phyloP scores from a whole-genome alignment of 208 protist genomes.

The Leishmania guyanensis region DNA sequence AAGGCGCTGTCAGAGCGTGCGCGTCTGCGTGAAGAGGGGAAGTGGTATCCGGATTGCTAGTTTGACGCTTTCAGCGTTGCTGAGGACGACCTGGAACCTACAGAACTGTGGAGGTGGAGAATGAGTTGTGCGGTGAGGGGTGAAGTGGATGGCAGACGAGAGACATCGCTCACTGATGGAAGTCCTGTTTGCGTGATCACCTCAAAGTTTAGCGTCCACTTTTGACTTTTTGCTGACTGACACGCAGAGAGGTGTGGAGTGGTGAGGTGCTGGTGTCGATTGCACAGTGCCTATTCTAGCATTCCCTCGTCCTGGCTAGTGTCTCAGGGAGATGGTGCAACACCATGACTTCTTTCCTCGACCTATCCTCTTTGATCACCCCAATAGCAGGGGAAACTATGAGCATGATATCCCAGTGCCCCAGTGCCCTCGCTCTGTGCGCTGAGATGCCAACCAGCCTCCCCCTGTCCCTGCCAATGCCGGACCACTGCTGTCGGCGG shows the following conservation, averaged over 20 bases:
- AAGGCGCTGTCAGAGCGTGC: conserved; percentile 50
- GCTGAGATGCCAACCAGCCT: too few species aligned
- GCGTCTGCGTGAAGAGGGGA: conserved; percentile 32
- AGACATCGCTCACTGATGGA: too few species aligned
- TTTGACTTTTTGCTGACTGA: neutral
- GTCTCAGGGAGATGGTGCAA: neutral
- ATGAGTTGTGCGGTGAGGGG: neutral
- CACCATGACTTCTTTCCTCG: too few species aligned
- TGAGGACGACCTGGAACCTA: neutral
- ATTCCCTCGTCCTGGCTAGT: neutral
- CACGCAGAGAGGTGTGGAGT: too few species aligned
- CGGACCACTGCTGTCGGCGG: neutral
- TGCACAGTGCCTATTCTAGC: too few species aligned
- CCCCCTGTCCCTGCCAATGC: neutral
- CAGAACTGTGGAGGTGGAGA: neutral
- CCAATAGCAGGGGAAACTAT: too few species aligned
- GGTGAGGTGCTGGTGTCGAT: neutral
- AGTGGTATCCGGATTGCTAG: too few species aligned
- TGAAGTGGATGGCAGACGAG: neutral
- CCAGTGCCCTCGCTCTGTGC: too few species aligned
- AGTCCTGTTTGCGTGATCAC: neutral
- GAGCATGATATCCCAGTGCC: too few species aligned
- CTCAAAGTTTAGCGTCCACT: neutral
- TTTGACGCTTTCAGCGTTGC: neutral
- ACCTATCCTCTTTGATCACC: too few species aligned